A percentile compares a stretch with the other conserved stretches of the same genome.
phyloP scores from a whole-genome alignment of 202 grass and related monocot species.

The Musa balbisiana region DNA sequence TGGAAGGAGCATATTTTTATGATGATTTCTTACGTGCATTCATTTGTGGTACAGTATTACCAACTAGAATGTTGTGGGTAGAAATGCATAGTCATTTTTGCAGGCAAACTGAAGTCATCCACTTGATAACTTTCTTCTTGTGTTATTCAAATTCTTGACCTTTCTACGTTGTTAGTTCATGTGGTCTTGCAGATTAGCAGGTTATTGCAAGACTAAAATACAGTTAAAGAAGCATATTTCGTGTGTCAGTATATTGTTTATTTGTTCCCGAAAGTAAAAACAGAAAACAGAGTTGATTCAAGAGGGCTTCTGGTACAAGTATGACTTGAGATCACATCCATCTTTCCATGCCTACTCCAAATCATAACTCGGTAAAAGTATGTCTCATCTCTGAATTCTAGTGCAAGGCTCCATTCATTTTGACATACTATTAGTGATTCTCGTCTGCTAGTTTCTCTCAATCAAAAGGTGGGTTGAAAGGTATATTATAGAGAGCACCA shows the following conservation, averaged over 20 bases:
- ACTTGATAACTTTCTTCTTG: background rate
- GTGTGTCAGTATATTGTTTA: background rate
- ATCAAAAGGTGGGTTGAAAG: constrained; percentile 19
- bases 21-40: no score
- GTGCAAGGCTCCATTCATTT: background rate
- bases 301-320: background rate
- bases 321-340: background rate
- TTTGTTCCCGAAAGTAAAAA: background rate
- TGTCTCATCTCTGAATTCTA: background rate
- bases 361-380: no score
- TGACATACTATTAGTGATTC: background rate
- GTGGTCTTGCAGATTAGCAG: background rate
- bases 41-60: background rate
- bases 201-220: background rate
- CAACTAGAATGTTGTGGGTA: background rate
- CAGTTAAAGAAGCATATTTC: background rate
- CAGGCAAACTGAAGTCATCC: background rate
- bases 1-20: no score
- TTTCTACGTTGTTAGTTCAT: background rate
- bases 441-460: background rate
- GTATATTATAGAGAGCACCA: constrained; percentile 3
- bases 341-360: no score
- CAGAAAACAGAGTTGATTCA: background rate
- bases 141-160: background rate
- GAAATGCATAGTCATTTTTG: background rate